Conservation (phyloP, 23 red algal species). For the Gracilaria vermiculophylla region DNA sequence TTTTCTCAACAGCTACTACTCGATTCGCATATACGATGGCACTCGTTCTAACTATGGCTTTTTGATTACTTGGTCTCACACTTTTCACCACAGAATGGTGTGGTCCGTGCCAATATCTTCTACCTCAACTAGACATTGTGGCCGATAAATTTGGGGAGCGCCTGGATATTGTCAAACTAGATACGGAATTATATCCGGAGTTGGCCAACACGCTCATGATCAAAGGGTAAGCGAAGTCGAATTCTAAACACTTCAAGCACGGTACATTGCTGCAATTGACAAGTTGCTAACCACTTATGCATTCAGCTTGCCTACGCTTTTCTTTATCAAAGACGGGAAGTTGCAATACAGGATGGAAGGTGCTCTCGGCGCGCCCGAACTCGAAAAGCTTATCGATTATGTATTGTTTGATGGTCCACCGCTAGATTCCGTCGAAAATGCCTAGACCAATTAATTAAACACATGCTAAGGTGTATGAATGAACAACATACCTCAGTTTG, state of each 20-base stretch:
- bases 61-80: not conserved
- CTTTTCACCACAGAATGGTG: constrained; percentile 47
- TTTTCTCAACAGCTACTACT: not conserved
- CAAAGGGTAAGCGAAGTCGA: constrained; percentile 40
- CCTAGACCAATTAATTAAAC: not conserved
- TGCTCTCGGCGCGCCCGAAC: constrained; percentile 52
- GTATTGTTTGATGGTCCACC: constrained; percentile 50
- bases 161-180: constrained; percentile 68
- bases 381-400: constrained; percentile 61
- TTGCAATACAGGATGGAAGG: constrained; percentile 81
- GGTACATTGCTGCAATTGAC: not conserved
- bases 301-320: constrained; percentile 72
- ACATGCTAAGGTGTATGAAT: too few species aligned
- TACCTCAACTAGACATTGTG: constrained; percentile 71
- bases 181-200: constrained; percentile 69
- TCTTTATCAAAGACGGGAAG: constrained; percentile 73
- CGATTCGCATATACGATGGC: not conserved
- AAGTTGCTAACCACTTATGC: not conserved
- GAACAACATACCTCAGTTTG: too few species aligned
- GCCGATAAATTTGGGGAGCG: constrained; percentile 65
- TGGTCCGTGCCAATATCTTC: constrained; percentile 77
- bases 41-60: not conserved
- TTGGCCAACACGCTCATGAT: constrained; percentile 52
- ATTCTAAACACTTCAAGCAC: not conserved
- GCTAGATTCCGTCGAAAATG: not conserved